Base-by-base conservation (phyloP, 805 yeast species). In the Diddensiella caesifluorescens region DNA sequence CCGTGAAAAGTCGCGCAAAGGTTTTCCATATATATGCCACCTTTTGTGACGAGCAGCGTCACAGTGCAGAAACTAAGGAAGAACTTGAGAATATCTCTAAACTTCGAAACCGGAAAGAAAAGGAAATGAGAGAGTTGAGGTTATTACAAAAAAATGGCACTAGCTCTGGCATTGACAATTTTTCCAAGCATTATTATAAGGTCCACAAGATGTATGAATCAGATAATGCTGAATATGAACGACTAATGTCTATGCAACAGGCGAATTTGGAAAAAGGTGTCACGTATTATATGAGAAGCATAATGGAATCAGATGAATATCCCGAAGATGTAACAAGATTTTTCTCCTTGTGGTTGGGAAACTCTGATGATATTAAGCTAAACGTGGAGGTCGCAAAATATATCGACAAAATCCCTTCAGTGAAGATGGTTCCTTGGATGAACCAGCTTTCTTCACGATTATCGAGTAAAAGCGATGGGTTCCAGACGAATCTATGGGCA, bases 271-370 rank as follows among this genome's bases (percentile, higher is more conserved):
- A 61, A 19, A 70, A 74, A 25, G 75, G 94, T 0, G 64, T 80
- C 12, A 70, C 68, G 18, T 80, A 74, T 49, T 85, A 80, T 53
- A 53, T 87, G 39, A 68, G 65, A 31, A 67, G 83, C 12, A 61
- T 83, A n/a, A 57, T 69, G 1, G 59, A 65, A 15, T 59, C 69
- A 32, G 74, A 70, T 35, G 53, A 53, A 2, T 67, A 58, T 45
- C 73, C 70, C 40, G 77, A 74, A 45, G 81, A 76, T 38, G 64
- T 82, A 22, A 94, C 86, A 55, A 74, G 84, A 42, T 81, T 89
- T 47, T 81, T 89, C 59, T 83, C 89, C 0, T 59, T 90, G 7
- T 90, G 97, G 95, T 67, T 90, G 29, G 83, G 80, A 46, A 71
- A 77, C 50, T 69, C 78, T 2, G 56, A 59, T 4, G 67, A 68